Evolutionary conservation across 345 rosid species (phyloP).

Genomic region (Eucalyptus tenuipes): DNA sequence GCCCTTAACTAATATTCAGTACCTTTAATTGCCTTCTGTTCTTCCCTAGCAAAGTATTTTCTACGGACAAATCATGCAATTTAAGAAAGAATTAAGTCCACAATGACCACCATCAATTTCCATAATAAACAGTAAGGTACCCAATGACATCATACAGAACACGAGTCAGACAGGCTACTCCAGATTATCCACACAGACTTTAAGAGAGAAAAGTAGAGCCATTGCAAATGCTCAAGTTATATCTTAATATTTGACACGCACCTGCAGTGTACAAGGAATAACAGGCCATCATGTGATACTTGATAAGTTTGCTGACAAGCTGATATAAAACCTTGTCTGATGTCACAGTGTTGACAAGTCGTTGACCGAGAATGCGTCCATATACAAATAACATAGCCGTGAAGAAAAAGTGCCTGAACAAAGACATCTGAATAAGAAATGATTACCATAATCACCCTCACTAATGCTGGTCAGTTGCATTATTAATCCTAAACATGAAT

Average conservation of each 20-base stretch:
- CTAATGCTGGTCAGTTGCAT: not conserved
- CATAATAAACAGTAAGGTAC: not conserved
- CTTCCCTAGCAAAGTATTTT: not conserved
- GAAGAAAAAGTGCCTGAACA: constrained; percentile 91
- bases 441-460: not conserved
- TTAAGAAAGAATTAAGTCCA: not conserved
- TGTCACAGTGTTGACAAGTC: constrained; percentile 87
- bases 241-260: not conserved
- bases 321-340: constrained; percentile 61
- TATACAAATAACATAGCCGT: constrained; percentile 93
- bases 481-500: not conserved
- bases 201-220: not conserved
- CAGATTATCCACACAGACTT: not conserved
- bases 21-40: not conserved
- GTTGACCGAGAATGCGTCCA: constrained; percentile 88
- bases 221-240: not conserved
- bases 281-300: constrained; percentile 86
- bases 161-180: not conserved
- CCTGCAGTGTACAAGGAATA: constrained; percentile 89
- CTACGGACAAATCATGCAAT: not conserved
- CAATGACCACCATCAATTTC: not conserved
- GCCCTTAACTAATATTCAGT: not conserved
- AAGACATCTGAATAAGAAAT: not conserved
- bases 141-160: not conserved
- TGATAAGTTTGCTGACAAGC: constrained; percentile 69